phyloP scores from a whole-genome alignment of 2,329 filamentous ascomycete species.

The Colletotrichum sp. region DNA sequence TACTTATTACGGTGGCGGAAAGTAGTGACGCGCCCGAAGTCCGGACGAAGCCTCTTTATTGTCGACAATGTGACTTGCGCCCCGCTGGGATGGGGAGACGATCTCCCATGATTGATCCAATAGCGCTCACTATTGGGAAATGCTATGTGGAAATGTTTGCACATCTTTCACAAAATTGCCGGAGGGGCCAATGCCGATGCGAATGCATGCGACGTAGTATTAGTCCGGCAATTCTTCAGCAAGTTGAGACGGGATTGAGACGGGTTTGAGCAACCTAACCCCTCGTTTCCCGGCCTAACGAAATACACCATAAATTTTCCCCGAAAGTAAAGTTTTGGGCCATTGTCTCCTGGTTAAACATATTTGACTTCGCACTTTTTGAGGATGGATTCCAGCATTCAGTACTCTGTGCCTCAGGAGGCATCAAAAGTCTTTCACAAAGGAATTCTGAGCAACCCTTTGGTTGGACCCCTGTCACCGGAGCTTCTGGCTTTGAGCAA shows the following conservation, averaged over 20 bases:
- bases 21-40: not conserved
- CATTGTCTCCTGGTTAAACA: too few species aligned
- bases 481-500: not conserved
- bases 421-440: not conserved
- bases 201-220: not conserved
- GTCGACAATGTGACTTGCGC: not conserved
- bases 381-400: not conserved
- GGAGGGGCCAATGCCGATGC: not conserved
- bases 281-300: not conserved
- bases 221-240: not conserved
- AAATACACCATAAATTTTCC: not conserved
- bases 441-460: not conserved
- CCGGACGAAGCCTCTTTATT: not conserved
- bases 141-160: not conserved
- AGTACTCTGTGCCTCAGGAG: slow-evolving; percentile 1
- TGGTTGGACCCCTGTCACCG: not conserved
- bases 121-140: not conserved
- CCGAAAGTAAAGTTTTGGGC: not conserved
- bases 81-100: too few species aligned
- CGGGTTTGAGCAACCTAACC: not conserved
- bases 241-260: not conserved
- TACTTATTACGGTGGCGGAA: not conserved
- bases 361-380: too few species aligned
- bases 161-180: not conserved
- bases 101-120: too few species aligned